These are phyloP conservation scores for Talaromyces rugulosus DNA, from an alignment of 2,329 filamentous ascomycete species.

Conservation along the genomic window DNA sequence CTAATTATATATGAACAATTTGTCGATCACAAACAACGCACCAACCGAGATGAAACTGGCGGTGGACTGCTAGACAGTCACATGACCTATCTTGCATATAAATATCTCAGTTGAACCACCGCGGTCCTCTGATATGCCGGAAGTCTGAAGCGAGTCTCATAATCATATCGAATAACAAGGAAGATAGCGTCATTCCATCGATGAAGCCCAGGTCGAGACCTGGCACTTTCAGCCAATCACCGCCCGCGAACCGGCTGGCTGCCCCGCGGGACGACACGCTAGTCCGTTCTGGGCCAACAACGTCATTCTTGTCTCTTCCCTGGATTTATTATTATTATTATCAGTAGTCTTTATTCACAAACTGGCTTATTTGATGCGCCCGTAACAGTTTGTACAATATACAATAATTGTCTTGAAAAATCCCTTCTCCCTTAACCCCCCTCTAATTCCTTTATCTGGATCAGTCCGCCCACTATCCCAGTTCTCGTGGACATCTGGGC, in stretches of 20 bases:
- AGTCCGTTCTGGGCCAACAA: conserved; percentile 9
- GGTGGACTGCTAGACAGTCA: neutral
- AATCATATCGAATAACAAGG: neutral
- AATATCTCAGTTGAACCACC: neutral
- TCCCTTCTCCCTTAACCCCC: too few relatives aligned
- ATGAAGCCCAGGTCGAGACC: conserved; percentile 1
- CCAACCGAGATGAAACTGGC: too few relatives aligned
- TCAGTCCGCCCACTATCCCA: too few relatives aligned
- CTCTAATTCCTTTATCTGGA: too few relatives aligned
- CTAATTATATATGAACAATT: too few relatives aligned
- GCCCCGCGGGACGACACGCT: neutral
- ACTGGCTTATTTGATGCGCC: too few relatives aligned
- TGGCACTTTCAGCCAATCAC: neutral
- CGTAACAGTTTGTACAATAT: too few relatives aligned
- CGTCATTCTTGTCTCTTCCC: conserved; percentile 14
- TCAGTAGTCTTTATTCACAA: too few relatives aligned
- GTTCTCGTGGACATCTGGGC: too few relatives aligned
- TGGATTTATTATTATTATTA: neutral
- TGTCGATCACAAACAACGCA: too few relatives aligned
- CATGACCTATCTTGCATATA: neutral
- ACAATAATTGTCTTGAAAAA: too few relatives aligned
- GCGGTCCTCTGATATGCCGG: neutral
- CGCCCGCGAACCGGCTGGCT: neutral
- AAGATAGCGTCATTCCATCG: neutral
- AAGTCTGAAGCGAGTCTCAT: neutral